A percentile compares a stretch with the other conserved stretches of the same genome.
Evolutionary conservation across 2,329 filamentous ascomycete species (phyloP).

Genomic region (Aspergillus sp.): DNA sequence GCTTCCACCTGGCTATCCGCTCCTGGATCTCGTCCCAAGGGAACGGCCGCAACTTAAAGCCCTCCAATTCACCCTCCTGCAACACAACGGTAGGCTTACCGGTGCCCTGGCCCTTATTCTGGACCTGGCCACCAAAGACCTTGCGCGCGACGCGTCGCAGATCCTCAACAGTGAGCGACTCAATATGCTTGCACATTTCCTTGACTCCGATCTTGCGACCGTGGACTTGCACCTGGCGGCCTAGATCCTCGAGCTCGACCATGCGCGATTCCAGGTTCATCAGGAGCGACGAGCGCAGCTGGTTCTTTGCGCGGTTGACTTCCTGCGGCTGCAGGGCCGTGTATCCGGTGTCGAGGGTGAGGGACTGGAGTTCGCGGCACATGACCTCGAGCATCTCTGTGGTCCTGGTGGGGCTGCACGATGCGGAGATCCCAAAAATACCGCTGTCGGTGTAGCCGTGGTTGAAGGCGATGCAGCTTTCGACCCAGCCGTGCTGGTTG

Average conservation of each 20-base stretch:
- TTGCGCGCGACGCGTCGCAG: constrained; percentile 75
- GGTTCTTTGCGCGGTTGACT: constrained; percentile 93
- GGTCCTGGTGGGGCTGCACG: constrained; percentile 76
- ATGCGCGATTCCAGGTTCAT: constrained; percentile 98
- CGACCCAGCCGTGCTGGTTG: constrained; percentile 97
- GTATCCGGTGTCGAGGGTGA: constrained; percentile 75
- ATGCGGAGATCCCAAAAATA: constrained; percentile 88
- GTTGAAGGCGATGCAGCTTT: constrained; percentile 94
- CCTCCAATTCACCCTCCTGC: constrained; percentile 81
- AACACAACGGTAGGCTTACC: constrained; percentile 92
- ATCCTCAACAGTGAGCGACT: constrained; percentile 75
- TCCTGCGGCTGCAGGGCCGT: constrained; percentile 70
- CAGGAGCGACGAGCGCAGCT: constrained; percentile 81
- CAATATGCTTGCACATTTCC: constrained; percentile 90
- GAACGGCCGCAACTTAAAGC: constrained; percentile 66
- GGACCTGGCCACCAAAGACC: constrained; percentile 74
- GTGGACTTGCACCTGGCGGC: constrained; percentile 94
- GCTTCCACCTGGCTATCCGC: constrained; percentile 76
- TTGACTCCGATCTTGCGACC: constrained; percentile 85
- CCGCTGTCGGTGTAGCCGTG: constrained; percentile 96
- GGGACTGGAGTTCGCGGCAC: constrained; percentile 79
- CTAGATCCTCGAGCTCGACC: constrained; percentile 96
- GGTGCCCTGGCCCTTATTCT: constrained; percentile 73
- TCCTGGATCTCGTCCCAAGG: constrained; percentile 89
- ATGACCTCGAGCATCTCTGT: constrained; percentile 89